phyloP scores from a whole-genome alignment of 2,329 filamentous ascomycete species.

The Trichoderma citrinoviride region DNA sequence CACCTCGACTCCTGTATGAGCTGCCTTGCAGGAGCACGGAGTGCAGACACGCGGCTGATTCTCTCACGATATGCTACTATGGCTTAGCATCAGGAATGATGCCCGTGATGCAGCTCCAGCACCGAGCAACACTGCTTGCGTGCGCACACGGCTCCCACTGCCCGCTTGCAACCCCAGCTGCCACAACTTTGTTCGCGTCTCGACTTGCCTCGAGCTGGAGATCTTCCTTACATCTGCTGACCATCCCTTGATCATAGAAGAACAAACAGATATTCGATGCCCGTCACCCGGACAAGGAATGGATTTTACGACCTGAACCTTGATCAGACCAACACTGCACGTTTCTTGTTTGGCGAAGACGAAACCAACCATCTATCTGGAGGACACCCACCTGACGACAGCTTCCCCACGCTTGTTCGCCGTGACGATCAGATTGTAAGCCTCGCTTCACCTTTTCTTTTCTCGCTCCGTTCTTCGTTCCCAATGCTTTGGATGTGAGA shows the following conservation, averaged over 20 bases:
- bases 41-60: not conserved
- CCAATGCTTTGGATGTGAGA: not conserved
- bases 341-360: slow-evolving; percentile 83
- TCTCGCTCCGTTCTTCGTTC: not conserved
- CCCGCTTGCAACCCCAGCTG: not conserved
- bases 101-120: not conserved
- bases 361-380: slow-evolving; percentile 51
- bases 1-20: not conserved
- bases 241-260: slow-evolving; percentile 44
- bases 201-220: not conserved
- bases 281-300: slow-evolving; percentile 69
- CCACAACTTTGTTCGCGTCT: not conserved
- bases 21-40: not conserved
- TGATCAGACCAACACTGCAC: slow-evolving; percentile 80
- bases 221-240: slow-evolving; percentile 24
- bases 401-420: slow-evolving; percentile 79
- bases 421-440: slow-evolving; percentile 59
- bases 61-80: not conserved
- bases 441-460: slow-evolving; percentile 17
- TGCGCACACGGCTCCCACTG: not conserved
- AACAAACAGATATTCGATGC: slow-evolving; percentile 90
- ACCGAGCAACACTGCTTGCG: not conserved
- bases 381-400: slow-evolving; percentile 69
- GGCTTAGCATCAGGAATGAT: not conserved
- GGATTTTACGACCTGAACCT: slow-evolving; percentile 67